A percentile compares a stretch with the other conserved stretches of the same genome.
Conservation (phyloP, 192 early-diverging fungal genomes). For the Geosiphon pyriformis region DNA sequence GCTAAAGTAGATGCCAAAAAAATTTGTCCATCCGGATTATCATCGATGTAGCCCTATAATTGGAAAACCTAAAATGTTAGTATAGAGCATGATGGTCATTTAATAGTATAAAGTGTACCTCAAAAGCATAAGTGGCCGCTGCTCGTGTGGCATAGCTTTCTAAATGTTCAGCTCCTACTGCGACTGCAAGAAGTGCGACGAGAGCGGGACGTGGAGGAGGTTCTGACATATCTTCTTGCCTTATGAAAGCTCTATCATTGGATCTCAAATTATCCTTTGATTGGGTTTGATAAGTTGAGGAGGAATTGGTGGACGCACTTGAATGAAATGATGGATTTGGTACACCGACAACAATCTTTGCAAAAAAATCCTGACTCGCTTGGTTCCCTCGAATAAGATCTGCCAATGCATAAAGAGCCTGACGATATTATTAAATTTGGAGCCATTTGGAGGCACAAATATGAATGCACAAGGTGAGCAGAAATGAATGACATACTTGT, state of each 20-base stretch:
- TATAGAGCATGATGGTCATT: neutral
- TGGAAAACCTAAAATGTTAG: neutral
- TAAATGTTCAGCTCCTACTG: conserved; percentile 53
- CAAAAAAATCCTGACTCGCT: conserved; percentile 72
- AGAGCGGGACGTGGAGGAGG: conserved; percentile 70
- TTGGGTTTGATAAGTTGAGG: too few species aligned
- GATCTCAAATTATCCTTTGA: too few species aligned
- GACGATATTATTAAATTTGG: conserved; percentile 18
- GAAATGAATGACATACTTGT: conserved; percentile 34
- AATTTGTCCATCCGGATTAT: conserved; percentile 85
- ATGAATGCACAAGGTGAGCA: neutral
- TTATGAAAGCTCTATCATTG: too few species aligned
- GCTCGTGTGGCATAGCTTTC: conserved; percentile 62
- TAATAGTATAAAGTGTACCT: conserved; percentile 27
- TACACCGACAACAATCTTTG: conserved; percentile 62
- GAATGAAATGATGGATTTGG: conserved; percentile 33
- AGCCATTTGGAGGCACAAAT: neutral
- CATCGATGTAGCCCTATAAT: conserved; percentile 59
- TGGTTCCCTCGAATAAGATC: conserved; percentile 75
- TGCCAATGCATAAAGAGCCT: conserved; percentile 77
- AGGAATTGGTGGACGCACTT: conserved; percentile 1
- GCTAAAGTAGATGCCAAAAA: conserved; percentile 81
- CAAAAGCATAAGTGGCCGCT: conserved; percentile 78
- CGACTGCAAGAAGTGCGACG: conserved; percentile 72
- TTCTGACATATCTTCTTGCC: conserved; percentile 20